Conservation (phyloP, 2,329 filamentous ascomycete species). For the Penicillium sp. region DNA sequence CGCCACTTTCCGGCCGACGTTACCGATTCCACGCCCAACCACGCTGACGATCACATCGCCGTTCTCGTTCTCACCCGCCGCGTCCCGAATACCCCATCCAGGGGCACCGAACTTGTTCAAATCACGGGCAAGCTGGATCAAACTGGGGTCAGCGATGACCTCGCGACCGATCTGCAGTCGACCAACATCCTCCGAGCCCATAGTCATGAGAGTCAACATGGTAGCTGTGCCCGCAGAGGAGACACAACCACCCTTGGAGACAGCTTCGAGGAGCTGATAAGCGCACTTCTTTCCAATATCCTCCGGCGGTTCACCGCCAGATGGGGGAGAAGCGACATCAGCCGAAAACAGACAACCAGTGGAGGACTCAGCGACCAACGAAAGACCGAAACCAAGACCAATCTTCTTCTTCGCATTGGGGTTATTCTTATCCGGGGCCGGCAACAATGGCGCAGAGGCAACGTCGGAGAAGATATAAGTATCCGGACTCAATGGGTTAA, state of each 20-base stretch:
- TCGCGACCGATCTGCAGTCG: constrained; percentile 80
- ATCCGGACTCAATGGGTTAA: constrained; percentile 85
- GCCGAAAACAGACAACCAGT: constrained; percentile 86
- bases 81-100: constrained; percentile 86
- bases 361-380: constrained; percentile 89
- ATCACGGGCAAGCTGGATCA: constrained; percentile 81
- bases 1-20: constrained; percentile 88
- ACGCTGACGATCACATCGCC: constrained; percentile 83
- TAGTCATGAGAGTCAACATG: constrained; percentile 88
- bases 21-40: constrained; percentile 90
- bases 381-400: constrained; percentile 90
- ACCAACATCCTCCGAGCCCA: constrained; percentile 96
- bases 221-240: constrained; percentile 72
- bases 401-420: constrained; percentile 61
- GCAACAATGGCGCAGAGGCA: constrained; percentile 61
- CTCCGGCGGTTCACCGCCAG: constrained; percentile 83
- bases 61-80: constrained; percentile 65
- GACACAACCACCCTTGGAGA: constrained; percentile 82
- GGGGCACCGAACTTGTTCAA: constrained; percentile 85
- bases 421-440: constrained; percentile 72
- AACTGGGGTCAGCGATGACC: constrained; percentile 78
- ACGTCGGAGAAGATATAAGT: constrained; percentile 83
- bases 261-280: constrained; percentile 82
- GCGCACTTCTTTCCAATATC: constrained; percentile 89
- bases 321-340: constrained; percentile 74